phyloP scores from a whole-genome alignment of 75 land plant species.

The Sequoiadendron giganteum region DNA sequence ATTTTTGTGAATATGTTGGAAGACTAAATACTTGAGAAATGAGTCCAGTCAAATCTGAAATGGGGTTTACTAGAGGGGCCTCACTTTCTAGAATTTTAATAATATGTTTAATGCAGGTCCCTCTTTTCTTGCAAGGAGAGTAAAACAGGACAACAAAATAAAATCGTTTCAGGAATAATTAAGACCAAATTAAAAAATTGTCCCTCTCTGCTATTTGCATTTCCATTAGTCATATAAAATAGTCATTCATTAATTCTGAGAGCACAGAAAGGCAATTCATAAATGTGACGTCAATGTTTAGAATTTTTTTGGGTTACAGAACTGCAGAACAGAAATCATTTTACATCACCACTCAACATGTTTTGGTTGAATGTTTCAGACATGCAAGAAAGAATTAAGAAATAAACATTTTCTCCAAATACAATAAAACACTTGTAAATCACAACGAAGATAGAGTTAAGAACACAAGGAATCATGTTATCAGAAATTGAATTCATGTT shows the following conservation, averaged over 20 bases:
- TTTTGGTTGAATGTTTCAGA: not conserved
- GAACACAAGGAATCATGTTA: not conserved
- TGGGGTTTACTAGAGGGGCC: not conserved
- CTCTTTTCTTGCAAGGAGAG: not conserved
- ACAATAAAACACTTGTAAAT: not conserved
- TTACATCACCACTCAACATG: not conserved
- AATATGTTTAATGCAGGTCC: not conserved
- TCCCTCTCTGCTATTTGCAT: not conserved
- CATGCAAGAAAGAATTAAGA: not conserved
- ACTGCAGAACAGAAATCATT: not conserved
- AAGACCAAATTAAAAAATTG: not conserved
- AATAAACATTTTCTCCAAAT: not conserved
- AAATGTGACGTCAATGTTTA: not conserved
- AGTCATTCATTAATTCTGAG: not conserved
- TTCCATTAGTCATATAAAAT: not conserved
- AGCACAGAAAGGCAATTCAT: not conserved
- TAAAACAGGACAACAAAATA: not conserved
- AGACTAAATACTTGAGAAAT: not conserved
- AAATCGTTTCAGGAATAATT: not conserved
- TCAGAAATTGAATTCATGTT: not conserved
- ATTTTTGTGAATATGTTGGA: not conserved
- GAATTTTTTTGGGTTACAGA: not conserved
- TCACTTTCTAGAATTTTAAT: not conserved
- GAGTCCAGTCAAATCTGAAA: not conserved
- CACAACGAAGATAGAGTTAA: not conserved